These are phyloP conservation scores for Diospyros lotus DNA, from an alignment of 148 eudicot genomes.

Conservation along the genomic window DNA sequence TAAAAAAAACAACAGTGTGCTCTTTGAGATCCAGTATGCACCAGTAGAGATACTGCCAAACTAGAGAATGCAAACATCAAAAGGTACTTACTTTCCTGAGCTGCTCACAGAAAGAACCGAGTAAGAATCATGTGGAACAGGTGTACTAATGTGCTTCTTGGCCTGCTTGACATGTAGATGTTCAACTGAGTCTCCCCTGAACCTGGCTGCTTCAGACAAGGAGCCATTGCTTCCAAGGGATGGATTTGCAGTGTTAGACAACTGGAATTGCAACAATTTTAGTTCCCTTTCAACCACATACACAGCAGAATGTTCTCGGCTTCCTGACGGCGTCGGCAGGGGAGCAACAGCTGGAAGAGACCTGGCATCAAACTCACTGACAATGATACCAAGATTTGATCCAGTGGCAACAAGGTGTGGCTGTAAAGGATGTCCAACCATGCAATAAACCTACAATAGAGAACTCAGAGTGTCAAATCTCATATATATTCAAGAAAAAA, in stretches of 20 bases:
- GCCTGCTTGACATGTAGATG: slow-evolving; percentile 84
- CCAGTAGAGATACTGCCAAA: neutral
- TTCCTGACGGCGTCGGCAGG: slow-evolving; percentile 75
- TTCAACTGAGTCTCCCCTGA: slow-evolving; percentile 71
- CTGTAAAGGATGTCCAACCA: slow-evolving; percentile 97
- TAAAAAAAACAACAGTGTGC: neutral
- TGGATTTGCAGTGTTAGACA: slow-evolving; percentile 76
- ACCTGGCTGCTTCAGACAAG: slow-evolving; percentile 56
- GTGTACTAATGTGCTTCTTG: slow-evolving; percentile 83
- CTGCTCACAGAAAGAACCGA: slow-evolving; percentile 91
- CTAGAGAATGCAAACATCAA: slow-evolving; percentile 2
- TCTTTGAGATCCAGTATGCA: neutral
- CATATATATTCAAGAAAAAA: neutral
- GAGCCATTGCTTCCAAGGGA: slow-evolving; percentile 85
- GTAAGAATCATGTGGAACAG: slow-evolving; percentile 94
- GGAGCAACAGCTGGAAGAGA: slow-evolving; percentile 94
- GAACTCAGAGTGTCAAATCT: slow-evolving; percentile 6
- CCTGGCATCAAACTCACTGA: slow-evolving; percentile 89
- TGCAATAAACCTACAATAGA: slow-evolving; percentile 77
- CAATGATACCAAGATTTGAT: slow-evolving; percentile 79
- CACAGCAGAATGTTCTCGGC: slow-evolving; percentile 88
- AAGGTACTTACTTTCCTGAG: slow-evolving; percentile 83
- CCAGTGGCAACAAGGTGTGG: slow-evolving; percentile 99
- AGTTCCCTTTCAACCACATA: slow-evolving; percentile 85
- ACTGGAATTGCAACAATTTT: slow-evolving; percentile 74